Evolutionary conservation across 2,329 filamentous ascomycete genomes (phyloP).

Genomic region (Eutypella sp.): DNA sequence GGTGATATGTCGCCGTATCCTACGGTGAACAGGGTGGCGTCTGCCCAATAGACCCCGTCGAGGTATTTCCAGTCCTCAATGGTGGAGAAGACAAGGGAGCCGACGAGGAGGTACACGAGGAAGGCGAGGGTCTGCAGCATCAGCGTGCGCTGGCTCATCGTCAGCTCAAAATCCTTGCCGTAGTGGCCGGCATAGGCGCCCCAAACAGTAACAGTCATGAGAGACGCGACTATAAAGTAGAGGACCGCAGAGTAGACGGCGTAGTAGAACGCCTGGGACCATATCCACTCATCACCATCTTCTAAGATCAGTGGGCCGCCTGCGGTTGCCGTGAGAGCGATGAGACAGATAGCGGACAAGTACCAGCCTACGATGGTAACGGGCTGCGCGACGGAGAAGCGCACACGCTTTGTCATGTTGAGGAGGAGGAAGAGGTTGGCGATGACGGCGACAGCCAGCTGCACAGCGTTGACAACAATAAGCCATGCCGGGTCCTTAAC

Average conservation of each 20-base stretch:
- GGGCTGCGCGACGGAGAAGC: slow-evolving; percentile 78
- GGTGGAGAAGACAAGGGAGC: slow-evolving; percentile 67
- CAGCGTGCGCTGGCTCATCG: slow-evolving; percentile 75
- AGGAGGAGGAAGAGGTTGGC: slow-evolving; percentile 79
- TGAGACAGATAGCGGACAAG: slow-evolving; percentile 58
- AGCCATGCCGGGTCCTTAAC: slow-evolving; percentile 70
- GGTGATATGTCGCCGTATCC: slow-evolving; percentile 55
- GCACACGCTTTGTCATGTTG: slow-evolving; percentile 77
- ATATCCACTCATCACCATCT: slow-evolving; percentile 49
- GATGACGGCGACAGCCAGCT: slow-evolving; percentile 68
- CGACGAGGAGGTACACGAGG: slow-evolving; percentile 73
- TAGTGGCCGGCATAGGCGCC: slow-evolving; percentile 70
- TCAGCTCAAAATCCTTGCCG: slow-evolving; percentile 71
- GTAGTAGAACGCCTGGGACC: slow-evolving; percentile 84
- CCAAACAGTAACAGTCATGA: slow-evolving; percentile 74
- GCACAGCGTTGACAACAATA: slow-evolving; percentile 69
- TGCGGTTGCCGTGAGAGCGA: slow-evolving; percentile 62
- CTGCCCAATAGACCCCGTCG: slow-evolving; percentile 75
- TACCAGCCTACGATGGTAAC: slow-evolving; percentile 80
- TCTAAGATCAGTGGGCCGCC: slow-evolving; percentile 47
- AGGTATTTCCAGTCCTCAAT: slow-evolving; percentile 73
- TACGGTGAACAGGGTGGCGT: slow-evolving; percentile 64
- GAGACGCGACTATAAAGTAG: slow-evolving; percentile 72
- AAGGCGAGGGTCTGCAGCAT: slow-evolving; percentile 89
- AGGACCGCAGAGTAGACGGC: slow-evolving; percentile 73